Base-by-base conservation (phyloP, 352 stramenopile species). In the Globisporangium apiculatum region DNA sequence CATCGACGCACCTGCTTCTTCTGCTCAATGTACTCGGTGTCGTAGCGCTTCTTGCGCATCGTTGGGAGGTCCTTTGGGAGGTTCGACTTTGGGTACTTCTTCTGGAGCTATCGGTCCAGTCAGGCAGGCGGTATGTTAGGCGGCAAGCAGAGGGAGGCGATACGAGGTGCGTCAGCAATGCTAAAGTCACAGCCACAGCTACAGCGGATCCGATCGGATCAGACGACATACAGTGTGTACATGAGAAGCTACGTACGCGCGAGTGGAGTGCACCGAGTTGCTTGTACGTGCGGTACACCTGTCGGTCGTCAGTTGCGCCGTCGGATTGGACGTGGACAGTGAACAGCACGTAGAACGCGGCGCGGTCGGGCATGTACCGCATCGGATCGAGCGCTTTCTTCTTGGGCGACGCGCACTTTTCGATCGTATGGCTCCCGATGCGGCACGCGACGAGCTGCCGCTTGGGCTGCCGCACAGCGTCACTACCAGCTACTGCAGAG, bases 11-110 rank as follows among this genome's bases (percentile, higher is more conserved):
- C 69, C n/a, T 59, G 51, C 5, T 69, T 67, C 51, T 91, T 91
- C n/a, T 86, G 65, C 53, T 87, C 68, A 56, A 91, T 86, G 69
- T 91, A 91, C 49, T 76, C 65, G 57, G 82, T 85, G 64, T 88
- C 75, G 51, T 86, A 84, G 51, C 78, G 80, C 55, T 88, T 87
- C 40, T 76, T 82, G 53, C 76, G 72, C 75, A 91, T 84, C 2
- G 73, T 62, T 11, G 81, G 81, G 41, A 91, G 62, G 4, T 83
- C 69, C 40, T 75, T 73, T 7, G 79, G 79, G 45, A 89, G 37
- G 36, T 82, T 73, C 8, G 79, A 85, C 64, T 84, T 85, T 35
- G 81, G 81, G 46, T 87, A 91, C 51, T 81, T 91, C 56, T 87
- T 89, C 17, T 81, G 53, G 24, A 91, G 63, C 76, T 87, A 66